Conservation (phyloP, 2,329 filamentous ascomycete genomes). For the Cadophora malorum region DNA sequence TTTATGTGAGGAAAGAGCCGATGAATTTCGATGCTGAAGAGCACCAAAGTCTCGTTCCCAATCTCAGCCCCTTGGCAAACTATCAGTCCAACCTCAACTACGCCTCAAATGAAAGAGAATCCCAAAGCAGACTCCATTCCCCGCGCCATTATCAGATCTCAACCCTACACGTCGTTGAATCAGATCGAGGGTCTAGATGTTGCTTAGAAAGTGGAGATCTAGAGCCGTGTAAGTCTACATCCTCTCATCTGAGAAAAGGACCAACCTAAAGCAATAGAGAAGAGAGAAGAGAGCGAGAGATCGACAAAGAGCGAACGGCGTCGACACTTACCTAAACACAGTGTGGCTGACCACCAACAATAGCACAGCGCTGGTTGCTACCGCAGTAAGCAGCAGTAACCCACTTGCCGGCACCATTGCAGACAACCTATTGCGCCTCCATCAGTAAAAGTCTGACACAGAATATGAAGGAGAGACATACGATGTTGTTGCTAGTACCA, state of each 20-base stretch:
- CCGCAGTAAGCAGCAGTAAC: constrained; percentile 10
- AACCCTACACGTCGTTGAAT: not conserved
- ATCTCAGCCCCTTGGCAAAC: not conserved
- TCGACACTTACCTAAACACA: constrained; percentile 3
- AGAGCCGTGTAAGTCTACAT: not conserved
- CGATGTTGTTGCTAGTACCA: constrained; percentile 1
- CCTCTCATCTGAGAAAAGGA: not conserved
- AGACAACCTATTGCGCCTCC: not conserved
- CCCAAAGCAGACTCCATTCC: not conserved
- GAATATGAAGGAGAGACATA: not conserved
- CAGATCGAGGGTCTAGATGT: not conserved
- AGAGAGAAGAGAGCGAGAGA: not conserved
- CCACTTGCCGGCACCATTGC: constrained; percentile 11
- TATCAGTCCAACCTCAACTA: not conserved
- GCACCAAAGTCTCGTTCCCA: not conserved
- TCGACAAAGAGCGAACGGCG: not conserved
- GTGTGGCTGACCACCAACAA: constrained; percentile 6
- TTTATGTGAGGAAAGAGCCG: no score
- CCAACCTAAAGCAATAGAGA: not conserved
- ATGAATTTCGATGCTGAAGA: no score
- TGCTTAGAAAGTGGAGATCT: not conserved
- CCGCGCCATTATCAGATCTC: not conserved
- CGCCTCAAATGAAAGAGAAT: not conserved
- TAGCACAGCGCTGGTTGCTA: not conserved
- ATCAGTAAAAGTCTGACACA: no score